These are phyloP conservation scores for Ganoderma multipileum DNA, from an alignment of 1,284 basidiomycete species.

Conservation along the genomic window DNA sequence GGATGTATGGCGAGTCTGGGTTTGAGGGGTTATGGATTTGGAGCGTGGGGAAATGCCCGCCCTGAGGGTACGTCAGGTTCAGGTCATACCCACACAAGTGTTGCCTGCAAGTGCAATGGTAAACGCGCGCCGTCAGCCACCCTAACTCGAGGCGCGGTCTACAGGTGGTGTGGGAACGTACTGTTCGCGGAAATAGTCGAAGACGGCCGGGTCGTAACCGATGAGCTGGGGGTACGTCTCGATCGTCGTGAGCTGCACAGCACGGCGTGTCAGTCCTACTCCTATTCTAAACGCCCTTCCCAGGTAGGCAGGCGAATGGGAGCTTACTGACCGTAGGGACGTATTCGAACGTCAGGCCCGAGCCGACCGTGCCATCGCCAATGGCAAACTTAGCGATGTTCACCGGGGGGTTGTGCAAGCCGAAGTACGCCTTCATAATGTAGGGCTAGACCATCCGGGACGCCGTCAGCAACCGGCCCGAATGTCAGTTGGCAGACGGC, in stretches of 20 bases:
- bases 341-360: slow-evolving; percentile 54
- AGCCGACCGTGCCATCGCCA: slow-evolving; percentile 67
- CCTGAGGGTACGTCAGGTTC: slow-evolving; percentile 75
- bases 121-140: background rate
- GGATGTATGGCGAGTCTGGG: slow-evolving; percentile 3
- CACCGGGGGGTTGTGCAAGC: slow-evolving; percentile 68
- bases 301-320: background rate
- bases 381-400: slow-evolving; percentile 71
- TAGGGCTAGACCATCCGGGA: slow-evolving; percentile 56
- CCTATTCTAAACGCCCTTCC: no score
- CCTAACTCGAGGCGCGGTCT: background rate
- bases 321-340: slow-evolving; percentile 56
- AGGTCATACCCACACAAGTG: slow-evolving; percentile 71
- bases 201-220: slow-evolving; percentile 69
- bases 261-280: slow-evolving; percentile 1
- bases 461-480: background rate
- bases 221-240: slow-evolving; percentile 80
- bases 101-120: slow-evolving; percentile 45
- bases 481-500: background rate
- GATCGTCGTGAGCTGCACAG: slow-evolving; percentile 55
- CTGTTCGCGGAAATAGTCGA: slow-evolving; percentile 73
- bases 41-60: slow-evolving; percentile 55
- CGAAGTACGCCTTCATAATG: slow-evolving; percentile 74
- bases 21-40: slow-evolving; percentile 21
- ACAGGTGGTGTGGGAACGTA: slow-evolving; percentile 42